Conservation (phyloP, 306 rosid genomes). For the Fagus sylvatica region DNA sequence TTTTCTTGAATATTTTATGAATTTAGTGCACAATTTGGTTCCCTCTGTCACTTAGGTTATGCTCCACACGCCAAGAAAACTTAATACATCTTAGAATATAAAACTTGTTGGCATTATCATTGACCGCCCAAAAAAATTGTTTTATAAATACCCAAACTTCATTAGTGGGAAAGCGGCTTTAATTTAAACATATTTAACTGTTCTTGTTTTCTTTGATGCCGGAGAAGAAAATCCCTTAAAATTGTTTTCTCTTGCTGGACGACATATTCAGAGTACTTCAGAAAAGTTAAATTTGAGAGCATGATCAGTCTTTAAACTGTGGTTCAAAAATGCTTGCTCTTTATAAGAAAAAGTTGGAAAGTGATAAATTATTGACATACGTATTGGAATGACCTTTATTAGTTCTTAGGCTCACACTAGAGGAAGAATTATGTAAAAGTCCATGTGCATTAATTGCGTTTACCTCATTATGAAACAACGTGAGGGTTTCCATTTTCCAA, state of each 20-base stretch:
- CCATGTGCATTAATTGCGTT: too few relatives aligned
- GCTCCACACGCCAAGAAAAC: constrained; percentile 65
- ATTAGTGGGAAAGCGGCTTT: neutral
- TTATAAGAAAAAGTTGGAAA: too few relatives aligned
- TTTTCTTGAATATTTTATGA: constrained; percentile 1
- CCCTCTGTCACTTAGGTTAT: constrained; percentile 31
- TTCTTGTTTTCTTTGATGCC: neutral
- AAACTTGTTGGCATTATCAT: constrained; percentile 25
- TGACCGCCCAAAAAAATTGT: neutral
- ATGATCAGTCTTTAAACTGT: too few relatives aligned
- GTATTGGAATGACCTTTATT: too few relatives aligned
- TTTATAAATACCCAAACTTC: neutral
- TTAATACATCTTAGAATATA: constrained; percentile 16
- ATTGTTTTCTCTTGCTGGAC: neutral
- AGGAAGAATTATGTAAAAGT: too few relatives aligned
- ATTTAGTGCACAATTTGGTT: constrained; percentile 8
- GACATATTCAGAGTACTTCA: neutral
- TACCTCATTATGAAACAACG: too few relatives aligned
- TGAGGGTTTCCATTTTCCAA: neutral
- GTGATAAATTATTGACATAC: too few relatives aligned
- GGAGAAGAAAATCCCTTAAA: neutral
- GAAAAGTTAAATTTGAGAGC: neutral
- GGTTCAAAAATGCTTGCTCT: too few relatives aligned
- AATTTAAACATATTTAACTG: neutral
- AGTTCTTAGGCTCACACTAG: too few relatives aligned